Conservation (phyloP, 164 flowering plant genomes). For the Malania oleifera region DNA sequence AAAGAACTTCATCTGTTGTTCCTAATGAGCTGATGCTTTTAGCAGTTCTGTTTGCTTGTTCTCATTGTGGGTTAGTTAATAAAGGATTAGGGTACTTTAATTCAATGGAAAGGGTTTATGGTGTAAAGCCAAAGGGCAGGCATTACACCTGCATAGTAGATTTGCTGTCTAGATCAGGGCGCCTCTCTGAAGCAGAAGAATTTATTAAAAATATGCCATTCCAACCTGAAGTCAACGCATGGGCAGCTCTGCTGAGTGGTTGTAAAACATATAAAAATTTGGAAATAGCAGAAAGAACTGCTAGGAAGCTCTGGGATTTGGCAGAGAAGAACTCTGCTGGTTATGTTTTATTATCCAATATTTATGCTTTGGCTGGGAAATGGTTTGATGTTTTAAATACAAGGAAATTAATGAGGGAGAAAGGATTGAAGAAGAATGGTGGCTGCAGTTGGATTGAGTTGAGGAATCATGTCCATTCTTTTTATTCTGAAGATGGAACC, state of each 20-base stretch:
- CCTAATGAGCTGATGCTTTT: slow-evolving; percentile 45
- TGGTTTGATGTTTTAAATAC: slow-evolving; percentile 47
- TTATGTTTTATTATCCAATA: slow-evolving; percentile 54
- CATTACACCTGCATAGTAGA: slow-evolving; percentile 61
- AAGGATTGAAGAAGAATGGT: slow-evolving; percentile 43
- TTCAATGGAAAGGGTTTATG: slow-evolving; percentile 44
- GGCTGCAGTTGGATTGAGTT: slow-evolving; percentile 66
- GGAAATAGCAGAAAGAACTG: slow-evolving; percentile 41
- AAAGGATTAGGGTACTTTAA: slow-evolving; percentile 43
- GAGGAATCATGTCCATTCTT: slow-evolving; percentile 36
- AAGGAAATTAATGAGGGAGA: slow-evolving; percentile 45
- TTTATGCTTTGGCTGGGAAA: slow-evolving; percentile 54
- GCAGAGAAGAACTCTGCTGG: slow-evolving; percentile 39
- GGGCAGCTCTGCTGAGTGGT: slow-evolving; percentile 57
- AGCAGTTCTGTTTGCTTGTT: slow-evolving; percentile 57
- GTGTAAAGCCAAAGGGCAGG: slow-evolving; percentile 39
- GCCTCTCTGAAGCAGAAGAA: slow-evolving; percentile 48
- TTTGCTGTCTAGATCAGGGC: slow-evolving; percentile 54
- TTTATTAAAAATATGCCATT: slow-evolving; percentile 48
- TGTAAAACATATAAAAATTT: slow-evolving; percentile 45
- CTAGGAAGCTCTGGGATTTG: slow-evolving; percentile 32
- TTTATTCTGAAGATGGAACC: slow-evolving; percentile 43
- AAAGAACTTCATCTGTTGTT: slow-evolving; percentile 21
- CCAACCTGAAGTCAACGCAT: slow-evolving; percentile 44
- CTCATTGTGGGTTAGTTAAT: slow-evolving; percentile 62